Evolutionary conservation across 1,139 yeast genomes (phyloP), one percentile per base, ranked within the genome.

Genomic region (Candida tunisiensis): DNA sequence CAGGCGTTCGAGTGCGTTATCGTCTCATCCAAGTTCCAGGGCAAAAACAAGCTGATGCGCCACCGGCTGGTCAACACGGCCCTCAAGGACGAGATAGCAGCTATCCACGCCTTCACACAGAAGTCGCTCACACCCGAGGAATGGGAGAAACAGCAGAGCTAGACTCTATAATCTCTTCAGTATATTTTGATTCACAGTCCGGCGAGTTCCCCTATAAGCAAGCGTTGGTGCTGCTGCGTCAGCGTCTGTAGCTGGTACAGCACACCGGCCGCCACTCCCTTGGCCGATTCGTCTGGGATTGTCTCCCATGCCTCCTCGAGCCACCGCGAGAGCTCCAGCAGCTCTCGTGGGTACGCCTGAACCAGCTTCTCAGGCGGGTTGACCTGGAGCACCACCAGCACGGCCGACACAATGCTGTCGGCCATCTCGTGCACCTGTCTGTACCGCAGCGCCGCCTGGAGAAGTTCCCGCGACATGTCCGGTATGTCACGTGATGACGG

Each of bases 41-140:
- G 92, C 16, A 80, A 83, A 55, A 82, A 82, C 53, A 79, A 79
- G 49, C 60, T 88, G 31, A 69, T 74, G 60, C 68, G 98, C 46
- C 93, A 83, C 42, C 62, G 96, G 36, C 46, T 83, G 40, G 94
- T 91, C 26, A 88, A 91, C 51, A 60, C 53, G 22, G 72, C 80
- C 1, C 60, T 88, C 34, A 74, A 73, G 43, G 82, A 74, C 11
- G 94, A 85, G 47, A 80, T 88, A 24, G 74, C 80, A 1, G 55
- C 63, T 5, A 83, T 88, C 24, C 98, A 88, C 53, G 98, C 98
- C 0, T 91, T 88, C 49, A 82, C 95, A 1, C 95, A 88, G 17
- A 8, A 16, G 17, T 16, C 7, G 7, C 22, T 20, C 5, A 20
- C 22, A 20, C 19, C 8, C n/a, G 5, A 20, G 22, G 11, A 20